Evolutionary conservation across 75 land plant species (phyloP).

Genomic region (Gnetum montanum): DNA sequence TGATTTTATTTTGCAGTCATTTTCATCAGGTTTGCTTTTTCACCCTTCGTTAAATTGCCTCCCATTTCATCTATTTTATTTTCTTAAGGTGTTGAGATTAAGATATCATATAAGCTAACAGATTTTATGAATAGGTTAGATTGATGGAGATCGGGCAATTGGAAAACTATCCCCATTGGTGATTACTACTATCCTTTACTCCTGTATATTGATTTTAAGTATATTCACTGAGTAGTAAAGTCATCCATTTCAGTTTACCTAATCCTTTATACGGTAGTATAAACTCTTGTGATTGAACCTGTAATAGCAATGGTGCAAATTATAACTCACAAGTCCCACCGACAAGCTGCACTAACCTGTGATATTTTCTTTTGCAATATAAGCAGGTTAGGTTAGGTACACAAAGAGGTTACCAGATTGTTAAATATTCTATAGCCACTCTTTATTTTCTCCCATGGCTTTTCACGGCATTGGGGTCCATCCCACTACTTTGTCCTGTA

Average conservation of each 20-base stretch:
- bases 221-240: not conserved
- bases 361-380: not conserved
- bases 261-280: too few relatives aligned
- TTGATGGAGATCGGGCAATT: conserved; percentile 74
- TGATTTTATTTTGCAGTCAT: conserved; percentile 96
- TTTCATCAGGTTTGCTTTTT: conserved; percentile 76
- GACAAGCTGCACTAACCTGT: too few relatives aligned
- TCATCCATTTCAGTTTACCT: too few relatives aligned
- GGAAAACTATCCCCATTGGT: conserved; percentile 96
- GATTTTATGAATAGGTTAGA: conserved; percentile 23
- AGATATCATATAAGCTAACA: conserved; percentile 1
- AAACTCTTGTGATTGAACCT: too few relatives aligned
- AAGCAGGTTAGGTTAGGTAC: conserved; percentile 80
- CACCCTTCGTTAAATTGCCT: not conserved
- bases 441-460: conserved; percentile 39
- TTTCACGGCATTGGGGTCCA: conserved; percentile 24
- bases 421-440: conserved; percentile 33
- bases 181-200: too few relatives aligned
- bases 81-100: not conserved
- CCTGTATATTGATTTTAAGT: not conserved
- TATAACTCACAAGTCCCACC: not conserved
- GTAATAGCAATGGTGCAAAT: not conserved
- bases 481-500: conserved; percentile 62
- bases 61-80: not conserved
- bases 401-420: conserved; percentile 47